Conservation (phyloP, 768 basidiomycete species). For the Lepiota brunneoincarnata region DNA sequence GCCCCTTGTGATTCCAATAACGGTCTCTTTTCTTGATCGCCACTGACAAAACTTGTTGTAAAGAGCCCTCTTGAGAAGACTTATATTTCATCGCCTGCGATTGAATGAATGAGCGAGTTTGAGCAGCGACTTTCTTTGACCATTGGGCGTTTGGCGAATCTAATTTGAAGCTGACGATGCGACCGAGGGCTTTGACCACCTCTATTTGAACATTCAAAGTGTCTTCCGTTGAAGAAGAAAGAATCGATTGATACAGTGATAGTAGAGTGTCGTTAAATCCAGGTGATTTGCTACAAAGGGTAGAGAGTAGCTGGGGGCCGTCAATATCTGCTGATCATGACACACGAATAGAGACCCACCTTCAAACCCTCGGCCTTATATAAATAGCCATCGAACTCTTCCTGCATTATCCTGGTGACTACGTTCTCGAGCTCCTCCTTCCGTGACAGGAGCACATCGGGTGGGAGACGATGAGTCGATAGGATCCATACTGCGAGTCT, state of each 20-base stretch:
- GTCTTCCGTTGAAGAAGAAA: not conserved
- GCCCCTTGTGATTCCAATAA: slow-evolving; percentile 19
- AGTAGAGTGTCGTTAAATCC: not conserved
- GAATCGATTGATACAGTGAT: not conserved
- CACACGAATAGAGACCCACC: not conserved
- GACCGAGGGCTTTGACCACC: slow-evolving; percentile 3
- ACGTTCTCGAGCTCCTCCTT: slow-evolving; percentile 1
- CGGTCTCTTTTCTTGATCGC: slow-evolving; percentile 12
- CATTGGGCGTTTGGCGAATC: not conserved
- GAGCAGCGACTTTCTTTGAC: not conserved
- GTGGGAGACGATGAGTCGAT: slow-evolving; percentile 46
- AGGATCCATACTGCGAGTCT: slow-evolving; percentile 50
- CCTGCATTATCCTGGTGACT: not conserved
- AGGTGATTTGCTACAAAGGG: not conserved
- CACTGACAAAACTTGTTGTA: slow-evolving; percentile 26
- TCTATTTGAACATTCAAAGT: not conserved
- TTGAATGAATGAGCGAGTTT: slow-evolving; percentile 7
- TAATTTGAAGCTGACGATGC: slow-evolving; percentile 1
- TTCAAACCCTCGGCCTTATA: not conserved
- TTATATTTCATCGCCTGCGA: slow-evolving; percentile 2
- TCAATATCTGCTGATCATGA: not conserved
- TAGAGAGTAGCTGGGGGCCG: not conserved
- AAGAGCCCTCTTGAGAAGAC: slow-evolving; percentile 21
- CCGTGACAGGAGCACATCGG: slow-evolving; percentile 26
- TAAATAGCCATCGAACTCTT: slow-evolving; percentile 2